Conservation (phyloP, 768 basidiomycete genomes). For the Tephrocybe sp. region DNA sequence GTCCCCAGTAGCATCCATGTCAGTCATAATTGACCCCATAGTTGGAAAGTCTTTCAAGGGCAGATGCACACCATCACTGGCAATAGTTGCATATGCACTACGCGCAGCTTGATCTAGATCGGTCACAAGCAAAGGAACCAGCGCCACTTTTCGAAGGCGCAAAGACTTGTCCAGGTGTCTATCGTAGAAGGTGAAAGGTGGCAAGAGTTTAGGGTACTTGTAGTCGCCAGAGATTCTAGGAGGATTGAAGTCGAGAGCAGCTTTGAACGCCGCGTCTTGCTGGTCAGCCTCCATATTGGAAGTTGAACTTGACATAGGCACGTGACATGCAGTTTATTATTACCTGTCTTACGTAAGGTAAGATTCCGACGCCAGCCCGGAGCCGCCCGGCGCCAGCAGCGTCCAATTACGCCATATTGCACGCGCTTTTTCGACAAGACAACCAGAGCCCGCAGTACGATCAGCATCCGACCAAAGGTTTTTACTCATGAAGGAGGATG, state of each 20-base stretch:
- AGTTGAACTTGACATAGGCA: neutral
- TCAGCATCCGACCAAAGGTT: too few species aligned
- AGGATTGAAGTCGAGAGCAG: neutral
- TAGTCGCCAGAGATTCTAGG: neutral
- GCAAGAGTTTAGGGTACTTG: neutral
- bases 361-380: too few species aligned
- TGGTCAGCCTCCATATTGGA: neutral
- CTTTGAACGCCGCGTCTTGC: neutral
- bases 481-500: too few species aligned
- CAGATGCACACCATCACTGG: too few species aligned
- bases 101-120: neutral
- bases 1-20: neutral
- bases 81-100: too few species aligned
- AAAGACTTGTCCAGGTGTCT: slow-evolving; percentile 5
- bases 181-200: slow-evolving; percentile 6
- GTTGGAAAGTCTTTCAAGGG: too few species aligned
- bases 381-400: too few species aligned
- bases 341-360: too few species aligned
- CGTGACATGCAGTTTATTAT: too few species aligned
- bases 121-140: neutral
- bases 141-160: neutral
- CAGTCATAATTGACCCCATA: neutral
- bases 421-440: too few species aligned
- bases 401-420: too few species aligned
- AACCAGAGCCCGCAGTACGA: too few species aligned